phyloP scores from a whole-genome alignment of 306 rosid genomes.

The Pueraria montana region DNA sequence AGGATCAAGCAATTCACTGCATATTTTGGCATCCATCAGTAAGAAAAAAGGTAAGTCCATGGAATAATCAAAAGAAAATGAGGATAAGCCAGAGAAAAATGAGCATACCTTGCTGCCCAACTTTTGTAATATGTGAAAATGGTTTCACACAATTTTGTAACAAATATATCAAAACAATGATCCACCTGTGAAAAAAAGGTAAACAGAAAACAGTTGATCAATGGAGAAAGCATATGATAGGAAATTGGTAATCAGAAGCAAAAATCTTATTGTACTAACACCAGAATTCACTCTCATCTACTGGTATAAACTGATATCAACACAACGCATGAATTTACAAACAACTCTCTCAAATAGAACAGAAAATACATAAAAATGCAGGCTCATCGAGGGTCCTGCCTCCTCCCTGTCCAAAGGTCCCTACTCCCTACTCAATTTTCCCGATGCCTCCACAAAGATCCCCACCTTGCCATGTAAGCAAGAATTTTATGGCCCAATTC shows the following conservation, averaged over 20 bases:
- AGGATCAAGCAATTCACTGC: slow-evolving; percentile 94
- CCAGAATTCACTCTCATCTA: slow-evolving; percentile 4
- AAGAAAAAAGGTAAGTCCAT: slow-evolving; percentile 31
- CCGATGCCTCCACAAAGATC: background rate
- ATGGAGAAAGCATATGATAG: slow-evolving; percentile 24
- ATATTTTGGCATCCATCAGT: slow-evolving; percentile 50
- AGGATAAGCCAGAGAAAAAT: slow-evolving; percentile 46
- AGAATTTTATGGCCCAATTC: too few relatives aligned
- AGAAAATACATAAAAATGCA: slow-evolving; percentile 22
- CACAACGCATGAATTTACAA: slow-evolving; percentile 24
- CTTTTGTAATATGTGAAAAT: slow-evolving; percentile 91
- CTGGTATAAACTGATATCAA: slow-evolving; percentile 17
- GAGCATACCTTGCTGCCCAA: slow-evolving; percentile 93
- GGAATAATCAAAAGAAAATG: slow-evolving; percentile 41
- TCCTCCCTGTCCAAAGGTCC: slow-evolving; percentile 25
- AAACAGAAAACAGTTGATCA: slow-evolving; percentile 31
- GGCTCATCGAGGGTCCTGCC: slow-evolving; percentile 17
- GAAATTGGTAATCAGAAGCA: slow-evolving; percentile 24
- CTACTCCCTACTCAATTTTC: slow-evolving; percentile 23
- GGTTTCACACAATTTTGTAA: slow-evolving; percentile 80
- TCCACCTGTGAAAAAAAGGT: slow-evolving; percentile 71
- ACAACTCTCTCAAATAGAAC: slow-evolving; percentile 21
- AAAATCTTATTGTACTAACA: slow-evolving; percentile 14
- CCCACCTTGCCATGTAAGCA: background rate
- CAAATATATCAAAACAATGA: slow-evolving; percentile 94